Evolutionary conservation across 2,329 filamentous ascomycete species (phyloP).

Genomic region (Colletotrichum kahawae): DNA sequence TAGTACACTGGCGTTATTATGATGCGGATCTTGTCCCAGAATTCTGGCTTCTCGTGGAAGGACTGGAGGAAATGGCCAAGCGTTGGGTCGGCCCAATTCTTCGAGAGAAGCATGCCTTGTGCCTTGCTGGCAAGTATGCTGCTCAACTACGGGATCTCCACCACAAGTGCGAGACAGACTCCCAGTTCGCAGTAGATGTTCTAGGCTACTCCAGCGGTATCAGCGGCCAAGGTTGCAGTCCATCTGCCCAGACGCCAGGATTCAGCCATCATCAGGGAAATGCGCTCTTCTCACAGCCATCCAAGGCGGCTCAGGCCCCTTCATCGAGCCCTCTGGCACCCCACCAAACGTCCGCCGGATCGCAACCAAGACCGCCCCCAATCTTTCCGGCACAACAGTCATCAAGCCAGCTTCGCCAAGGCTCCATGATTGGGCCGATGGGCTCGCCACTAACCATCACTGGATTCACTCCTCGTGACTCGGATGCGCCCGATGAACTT

Average conservation of each 20-base stretch:
- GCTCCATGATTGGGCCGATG: not conserved
- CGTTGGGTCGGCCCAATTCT: conserved; percentile 28
- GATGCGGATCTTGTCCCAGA: conserved; percentile 23
- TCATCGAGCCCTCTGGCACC: not conserved
- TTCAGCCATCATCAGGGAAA: conserved; percentile 14
- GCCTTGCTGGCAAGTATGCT: conserved; percentile 27
- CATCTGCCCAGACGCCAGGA: not conserved
- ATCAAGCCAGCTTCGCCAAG: not conserved
- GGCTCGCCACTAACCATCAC: not conserved
- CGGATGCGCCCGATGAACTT: conserved; percentile 26
- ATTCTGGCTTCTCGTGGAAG: conserved; percentile 33
- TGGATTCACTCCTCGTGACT: not conserved
- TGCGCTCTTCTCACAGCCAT: not conserved
- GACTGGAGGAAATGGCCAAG: conserved; percentile 33
- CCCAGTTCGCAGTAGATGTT: conserved; percentile 20
- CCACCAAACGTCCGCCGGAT: not conserved
- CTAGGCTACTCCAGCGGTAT: conserved; percentile 23
- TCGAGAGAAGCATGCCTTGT: not conserved
- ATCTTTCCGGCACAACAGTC: not conserved
- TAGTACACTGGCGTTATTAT: conserved; percentile 34
- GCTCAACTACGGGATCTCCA: conserved; percentile 21
- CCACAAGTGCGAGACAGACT: conserved; percentile 10
- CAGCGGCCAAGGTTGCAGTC: conserved; percentile 6
- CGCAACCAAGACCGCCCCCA: not conserved
- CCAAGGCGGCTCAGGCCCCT: not conserved